A percentile compares a stretch with the other conserved stretches of the same genome.
phyloP scores from a whole-genome alignment of 352 stramenopile species.

The Phytophthora ramorum region DNA sequence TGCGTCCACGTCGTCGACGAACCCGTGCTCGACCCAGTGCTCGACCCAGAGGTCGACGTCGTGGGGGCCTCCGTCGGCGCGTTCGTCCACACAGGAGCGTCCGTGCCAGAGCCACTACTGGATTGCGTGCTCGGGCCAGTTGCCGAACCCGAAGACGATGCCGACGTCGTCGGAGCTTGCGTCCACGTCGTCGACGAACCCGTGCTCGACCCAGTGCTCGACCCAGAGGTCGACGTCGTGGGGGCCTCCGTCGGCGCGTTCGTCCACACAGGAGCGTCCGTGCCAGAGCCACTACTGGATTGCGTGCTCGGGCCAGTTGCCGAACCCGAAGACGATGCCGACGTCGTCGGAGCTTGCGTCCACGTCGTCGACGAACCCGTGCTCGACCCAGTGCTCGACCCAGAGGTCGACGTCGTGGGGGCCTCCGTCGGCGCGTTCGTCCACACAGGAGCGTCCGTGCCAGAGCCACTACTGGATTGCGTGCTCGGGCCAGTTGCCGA shows the following conservation, averaged over 20 bases:
- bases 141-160: slow-evolving; percentile 2
- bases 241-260: slow-evolving; percentile 11
- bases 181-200: too few species aligned
- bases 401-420: neutral
- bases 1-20: neutral
- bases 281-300: neutral
- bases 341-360: slow-evolving; percentile 4
- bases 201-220: neutral
- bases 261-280: slow-evolving; percentile 10
- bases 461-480: too few species aligned
- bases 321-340: slow-evolving; percentile 5
- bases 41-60: slow-evolving; percentile 4
- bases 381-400: slow-evolving; percentile 1
- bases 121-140: neutral
- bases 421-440: neutral
- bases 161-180: neutral
- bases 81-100: neutral
- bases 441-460: too few species aligned
- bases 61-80: slow-evolving; percentile 1
- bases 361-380: slow-evolving; percentile 14
- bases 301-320: neutral
- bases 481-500: too few species aligned
- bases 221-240: slow-evolving; percentile 3
- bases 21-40: neutral
- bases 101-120: too few species aligned